phyloP scores from a whole-genome alignment of 495 filamentous ascomycete genomes.

The Penicillium maclennaniae region DNA sequence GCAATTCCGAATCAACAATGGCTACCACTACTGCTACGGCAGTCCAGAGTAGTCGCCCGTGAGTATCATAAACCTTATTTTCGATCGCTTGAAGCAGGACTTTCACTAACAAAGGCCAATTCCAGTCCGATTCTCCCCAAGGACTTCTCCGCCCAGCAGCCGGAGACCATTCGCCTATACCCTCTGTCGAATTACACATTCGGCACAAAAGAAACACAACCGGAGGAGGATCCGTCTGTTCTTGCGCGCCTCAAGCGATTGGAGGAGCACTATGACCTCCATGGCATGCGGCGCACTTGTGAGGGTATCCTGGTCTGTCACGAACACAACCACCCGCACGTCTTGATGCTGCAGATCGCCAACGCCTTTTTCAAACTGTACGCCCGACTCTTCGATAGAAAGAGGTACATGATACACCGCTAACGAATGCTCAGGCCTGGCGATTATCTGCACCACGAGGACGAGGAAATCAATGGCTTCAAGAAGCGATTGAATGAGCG shows the following conservation, averaged over 20 bases:
- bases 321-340: constrained; percentile 97
- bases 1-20: constrained; percentile 45
- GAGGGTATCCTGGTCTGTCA: constrained; percentile 97
- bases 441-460: constrained; percentile 86
- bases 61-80: constrained; percentile 13
- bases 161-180: constrained; percentile 85
- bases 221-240: constrained; percentile 95
- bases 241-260: constrained; percentile 86
- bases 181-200: constrained; percentile 98
- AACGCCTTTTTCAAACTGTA: constrained; percentile 98
- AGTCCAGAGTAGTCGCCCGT: constrained; percentile 69
- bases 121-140: constrained; percentile 71
- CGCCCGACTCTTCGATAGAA: background rate
- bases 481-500: constrained; percentile 88
- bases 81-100: background rate
- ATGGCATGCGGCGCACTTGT: constrained; percentile 96
- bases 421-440: constrained; percentile 58
- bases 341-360: constrained; percentile 97
- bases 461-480: constrained; percentile 90
- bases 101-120: constrained; percentile 2
- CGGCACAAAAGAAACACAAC: constrained; percentile 95
- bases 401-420: background rate
- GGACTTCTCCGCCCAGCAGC: constrained; percentile 83
- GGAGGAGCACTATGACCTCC: constrained; percentile 85
- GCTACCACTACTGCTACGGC: constrained; percentile 67